Base-by-base conservation (phyloP, 306 rosid species). In the Alnus glutinosa region DNA sequence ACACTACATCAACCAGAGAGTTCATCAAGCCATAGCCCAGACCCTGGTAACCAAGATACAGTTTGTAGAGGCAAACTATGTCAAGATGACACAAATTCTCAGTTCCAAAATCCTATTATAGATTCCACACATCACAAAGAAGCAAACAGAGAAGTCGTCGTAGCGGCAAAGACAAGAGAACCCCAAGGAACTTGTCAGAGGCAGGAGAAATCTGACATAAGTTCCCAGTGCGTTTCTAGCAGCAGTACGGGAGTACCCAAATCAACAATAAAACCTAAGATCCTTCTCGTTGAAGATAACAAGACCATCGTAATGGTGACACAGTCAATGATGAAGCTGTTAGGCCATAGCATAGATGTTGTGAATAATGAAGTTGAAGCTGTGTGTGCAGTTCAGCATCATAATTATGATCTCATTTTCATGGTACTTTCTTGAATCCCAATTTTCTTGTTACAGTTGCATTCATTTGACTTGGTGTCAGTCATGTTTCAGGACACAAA, bases 251-350 rank as follows among this genome's bases (percentile, higher is more conserved):
- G 87, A 83, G 83, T 58, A 42, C 54, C 81, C 16, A 82, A 84
- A 75, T 52, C 90, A 28, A 13, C 72, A 36, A 57, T 71, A 69
- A 80, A 86, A 68, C 93, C 98, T 9, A 91, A 79, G 73, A 93
- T 96, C 71, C 99, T 96, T 78, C 94, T 96, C 16, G 99, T 91
- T 66, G 98, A 96, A 80, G 99, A 96, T 80, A 93, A 87, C 87
- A 93, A 93, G 88, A 91, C 93, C 72, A 96, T 93, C 54, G 82
- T 96, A 47, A 96, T 96, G 97, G 99, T 96, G 83, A 75, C 98
- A 1, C 90, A 84, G 75, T 91, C 96, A 47, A 93, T 96, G 97
- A 91, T 96, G 99, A 93, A 91, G 88, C 89, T 81, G 79, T 78
- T 96, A 57, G 99, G 99, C 32, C 94, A 93, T 77, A 77, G 81